phyloP scores from a whole-genome alignment of 768 basidiomycete genomes.

The Termitomyces sp. region DNA sequence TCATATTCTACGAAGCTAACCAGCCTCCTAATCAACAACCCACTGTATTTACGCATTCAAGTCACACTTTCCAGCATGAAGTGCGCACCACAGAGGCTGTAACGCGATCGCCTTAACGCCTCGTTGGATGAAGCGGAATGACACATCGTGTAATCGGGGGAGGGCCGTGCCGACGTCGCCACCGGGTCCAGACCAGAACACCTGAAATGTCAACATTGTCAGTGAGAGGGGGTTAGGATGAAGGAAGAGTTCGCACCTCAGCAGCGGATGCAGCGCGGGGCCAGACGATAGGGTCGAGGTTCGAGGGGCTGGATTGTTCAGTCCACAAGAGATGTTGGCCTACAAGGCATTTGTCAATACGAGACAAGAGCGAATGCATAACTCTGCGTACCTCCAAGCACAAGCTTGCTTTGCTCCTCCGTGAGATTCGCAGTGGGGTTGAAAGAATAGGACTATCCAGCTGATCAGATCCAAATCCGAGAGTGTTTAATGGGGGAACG shows the following conservation, averaged over 20 bases:
- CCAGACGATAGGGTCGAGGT: slow-evolving; percentile 68
- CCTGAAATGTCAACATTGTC: slow-evolving; percentile 19
- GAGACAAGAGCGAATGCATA: neutral
- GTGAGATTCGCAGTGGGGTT: slow-evolving; percentile 63
- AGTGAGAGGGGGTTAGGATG: neutral
- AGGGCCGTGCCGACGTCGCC: slow-evolving; percentile 48
- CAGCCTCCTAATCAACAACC: too few relatives aligned
- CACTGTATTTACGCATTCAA: too few relatives aligned
- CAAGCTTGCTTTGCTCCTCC: slow-evolving; percentile 42
- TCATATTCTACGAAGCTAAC: too few relatives aligned
- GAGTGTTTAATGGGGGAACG: too few relatives aligned
- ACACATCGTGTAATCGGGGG: slow-evolving; percentile 64
- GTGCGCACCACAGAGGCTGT: slow-evolving; percentile 73
- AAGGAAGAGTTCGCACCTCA: slow-evolving; percentile 32
- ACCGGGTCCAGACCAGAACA: slow-evolving; percentile 70
- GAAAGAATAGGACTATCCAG: slow-evolving; percentile 56
- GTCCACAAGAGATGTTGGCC: slow-evolving; percentile 71
- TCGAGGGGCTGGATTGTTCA: slow-evolving; percentile 65
- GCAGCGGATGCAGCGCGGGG: slow-evolving; percentile 69
- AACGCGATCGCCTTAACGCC: slow-evolving; percentile 59
- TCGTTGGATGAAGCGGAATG: slow-evolving; percentile 56
- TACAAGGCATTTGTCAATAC: slow-evolving; percentile 15
- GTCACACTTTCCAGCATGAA: slow-evolving; percentile 39
- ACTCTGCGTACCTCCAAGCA: slow-evolving; percentile 57
- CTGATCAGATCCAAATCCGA: neutral